phyloP scores from a whole-genome alignment of 192 early-diverging fungal species.

The Geranomyces michiganensis region DNA sequence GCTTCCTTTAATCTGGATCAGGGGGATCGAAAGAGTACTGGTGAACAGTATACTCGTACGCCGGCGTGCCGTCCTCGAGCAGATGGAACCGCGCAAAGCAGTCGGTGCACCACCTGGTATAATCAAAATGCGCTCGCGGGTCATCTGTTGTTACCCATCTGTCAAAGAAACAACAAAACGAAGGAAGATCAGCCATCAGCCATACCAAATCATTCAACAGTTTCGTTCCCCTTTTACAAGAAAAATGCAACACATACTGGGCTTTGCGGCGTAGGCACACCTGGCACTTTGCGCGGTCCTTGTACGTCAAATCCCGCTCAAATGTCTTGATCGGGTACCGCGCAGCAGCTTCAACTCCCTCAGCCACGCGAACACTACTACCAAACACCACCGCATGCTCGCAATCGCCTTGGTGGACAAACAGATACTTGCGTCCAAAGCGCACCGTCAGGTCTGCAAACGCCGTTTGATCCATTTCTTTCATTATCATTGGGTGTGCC shows the following conservation, averaged over 20 bases:
- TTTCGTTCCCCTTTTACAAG: neutral
- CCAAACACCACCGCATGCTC: constrained; percentile 74
- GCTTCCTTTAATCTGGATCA: neutral
- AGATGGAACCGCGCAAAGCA: constrained; percentile 77
- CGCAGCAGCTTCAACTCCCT: neutral
- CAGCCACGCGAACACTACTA: constrained; percentile 61
- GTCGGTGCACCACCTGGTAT: constrained; percentile 70
- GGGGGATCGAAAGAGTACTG: neutral
- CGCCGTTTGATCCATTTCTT: constrained; percentile 54
- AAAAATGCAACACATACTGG: constrained; percentile 9
- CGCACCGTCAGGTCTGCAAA: constrained; percentile 69
- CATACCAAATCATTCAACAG: neutral
- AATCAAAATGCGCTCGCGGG: constrained; percentile 67
- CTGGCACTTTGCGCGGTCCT: neutral
- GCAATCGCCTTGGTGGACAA: constrained; percentile 79
- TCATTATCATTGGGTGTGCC: neutral
- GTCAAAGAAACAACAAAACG: neutral
- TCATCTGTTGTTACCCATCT: constrained; percentile 73
- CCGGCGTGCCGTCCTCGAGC: constrained; percentile 42
- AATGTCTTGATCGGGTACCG: neutral
- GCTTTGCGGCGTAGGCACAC: constrained; percentile 16
- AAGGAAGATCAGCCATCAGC: neutral
- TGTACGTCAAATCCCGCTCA: neutral
- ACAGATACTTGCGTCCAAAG: constrained; percentile 68
- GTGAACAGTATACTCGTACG: constrained; percentile 17